Percentiles rank a stretch among this genome's conserved stretches.
These are phyloP conservation scores for Apophysomyces elegans DNA, from an alignment of 371 early-diverging fungal genomes.

Conservation along the genomic window DNA sequence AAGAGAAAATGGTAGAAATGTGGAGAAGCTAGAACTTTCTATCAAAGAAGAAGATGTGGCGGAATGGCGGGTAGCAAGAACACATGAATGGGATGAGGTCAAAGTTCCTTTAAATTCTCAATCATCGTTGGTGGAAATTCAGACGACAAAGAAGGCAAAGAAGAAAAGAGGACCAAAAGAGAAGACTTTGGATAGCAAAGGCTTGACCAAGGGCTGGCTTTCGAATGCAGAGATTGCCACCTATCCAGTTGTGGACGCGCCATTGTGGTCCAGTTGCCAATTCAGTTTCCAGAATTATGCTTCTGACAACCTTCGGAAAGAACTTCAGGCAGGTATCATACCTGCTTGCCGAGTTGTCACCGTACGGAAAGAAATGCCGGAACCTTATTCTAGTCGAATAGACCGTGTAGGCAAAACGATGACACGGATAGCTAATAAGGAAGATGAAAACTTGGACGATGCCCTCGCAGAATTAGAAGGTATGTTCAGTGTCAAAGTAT, in stretches of 20 bases:
- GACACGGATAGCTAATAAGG: slow-evolving; percentile 31
- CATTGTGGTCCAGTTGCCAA: slow-evolving; percentile 58
- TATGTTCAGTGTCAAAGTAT: background rate
- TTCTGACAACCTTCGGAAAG: slow-evolving; percentile 12
- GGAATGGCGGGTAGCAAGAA: slow-evolving; percentile 62
- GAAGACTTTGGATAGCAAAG: slow-evolving; percentile 10
- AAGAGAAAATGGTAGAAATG: slow-evolving; percentile 52
- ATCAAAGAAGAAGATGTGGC: slow-evolving; percentile 63
- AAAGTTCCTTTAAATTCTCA: slow-evolving; percentile 21
- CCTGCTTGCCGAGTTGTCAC: slow-evolving; percentile 47
- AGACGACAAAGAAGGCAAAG: background rate
- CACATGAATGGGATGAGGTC: slow-evolving; percentile 53
- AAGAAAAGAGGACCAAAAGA: slow-evolving; percentile 6
- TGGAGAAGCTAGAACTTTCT: slow-evolving; percentile 55
- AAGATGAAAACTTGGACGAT: slow-evolving; percentile 51
- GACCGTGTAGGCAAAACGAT: slow-evolving; percentile 48
- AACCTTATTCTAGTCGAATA: slow-evolving; percentile 51
- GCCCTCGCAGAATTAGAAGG: slow-evolving; percentile 55
- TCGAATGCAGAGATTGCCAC: slow-evolving; percentile 63
- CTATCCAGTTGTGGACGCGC: slow-evolving; percentile 32
- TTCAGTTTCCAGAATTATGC: slow-evolving; percentile 59
- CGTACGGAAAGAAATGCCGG: slow-evolving; percentile 52
- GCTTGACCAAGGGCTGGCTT: slow-evolving; percentile 41
- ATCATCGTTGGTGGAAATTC: background rate
- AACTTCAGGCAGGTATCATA: slow-evolving; percentile 27